Evolutionary conservation across 306 rosid species (phyloP).

Genomic region (Cyclanthera cordifolia): DNA sequence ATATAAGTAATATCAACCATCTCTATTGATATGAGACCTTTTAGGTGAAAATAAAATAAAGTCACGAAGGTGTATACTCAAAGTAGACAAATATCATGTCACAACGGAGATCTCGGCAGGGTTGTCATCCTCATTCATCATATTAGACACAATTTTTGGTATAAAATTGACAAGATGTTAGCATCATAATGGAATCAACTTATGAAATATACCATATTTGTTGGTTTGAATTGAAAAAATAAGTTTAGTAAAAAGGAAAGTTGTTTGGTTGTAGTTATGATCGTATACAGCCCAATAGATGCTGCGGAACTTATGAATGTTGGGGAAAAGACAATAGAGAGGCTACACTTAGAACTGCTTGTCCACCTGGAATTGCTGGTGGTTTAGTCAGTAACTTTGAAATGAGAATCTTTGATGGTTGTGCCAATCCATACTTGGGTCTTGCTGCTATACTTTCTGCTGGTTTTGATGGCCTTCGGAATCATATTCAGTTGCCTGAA

Average conservation of each 20-base stretch:
- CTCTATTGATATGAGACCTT: too few relatives aligned
- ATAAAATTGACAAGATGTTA: too few relatives aligned
- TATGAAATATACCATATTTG: too few relatives aligned
- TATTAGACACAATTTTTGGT: too few relatives aligned
- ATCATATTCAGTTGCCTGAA: conserved; percentile 58
- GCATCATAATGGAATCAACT: too few relatives aligned
- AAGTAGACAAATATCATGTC: too few relatives aligned
- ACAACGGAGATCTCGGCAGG: too few relatives aligned
- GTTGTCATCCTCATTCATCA: too few relatives aligned
- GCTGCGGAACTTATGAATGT: conserved; percentile 78
- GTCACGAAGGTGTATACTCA: too few relatives aligned
- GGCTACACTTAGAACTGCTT: conserved; percentile 70
- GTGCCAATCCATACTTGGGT: conserved; percentile 80
- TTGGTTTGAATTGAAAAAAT: too few relatives aligned
- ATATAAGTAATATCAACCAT: too few relatives aligned
- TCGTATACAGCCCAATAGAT: conserved; percentile 63
- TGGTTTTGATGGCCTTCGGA: conserved; percentile 84
- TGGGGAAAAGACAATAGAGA: conserved; percentile 93
- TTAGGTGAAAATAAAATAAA: too few relatives aligned
- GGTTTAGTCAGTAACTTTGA: conserved; percentile 75
- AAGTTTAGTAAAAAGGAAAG: not conserved
- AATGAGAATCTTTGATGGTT: conserved; percentile 70
- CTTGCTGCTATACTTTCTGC: conserved; percentile 72
- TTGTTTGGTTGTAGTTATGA: conserved; percentile 44
- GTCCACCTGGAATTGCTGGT: conserved; percentile 58